Conservation (phyloP, 495 filamentous ascomycete genomes). For the Penicillium cosmopolitanum region DNA sequence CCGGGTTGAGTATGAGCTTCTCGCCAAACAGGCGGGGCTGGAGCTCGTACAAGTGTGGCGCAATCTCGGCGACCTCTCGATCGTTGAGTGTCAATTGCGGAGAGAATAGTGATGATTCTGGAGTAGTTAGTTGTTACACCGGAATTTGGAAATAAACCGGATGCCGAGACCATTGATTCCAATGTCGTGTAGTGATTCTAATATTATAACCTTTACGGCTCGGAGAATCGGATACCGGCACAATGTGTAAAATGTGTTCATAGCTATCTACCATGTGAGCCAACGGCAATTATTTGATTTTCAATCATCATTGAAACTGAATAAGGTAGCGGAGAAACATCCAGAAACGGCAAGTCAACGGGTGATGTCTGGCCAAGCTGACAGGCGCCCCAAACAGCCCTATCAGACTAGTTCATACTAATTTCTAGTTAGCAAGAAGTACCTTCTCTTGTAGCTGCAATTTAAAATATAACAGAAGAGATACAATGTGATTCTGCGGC, state of each 20-base stretch:
- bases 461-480: too few relatives aligned
- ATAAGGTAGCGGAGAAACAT: neutral
- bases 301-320: neutral
- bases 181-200: neutral
- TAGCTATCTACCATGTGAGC: neutral
- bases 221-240: too few relatives aligned
- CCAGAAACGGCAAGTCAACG: neutral
- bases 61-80: neutral
- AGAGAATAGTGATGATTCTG: neutral
- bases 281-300: neutral
- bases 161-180: neutral
- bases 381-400: too few relatives aligned
- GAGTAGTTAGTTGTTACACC: neutral
- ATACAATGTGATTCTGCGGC: too few relatives aligned
- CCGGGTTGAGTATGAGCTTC: neutral
- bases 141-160: neutral
- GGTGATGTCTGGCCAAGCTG: too few relatives aligned
- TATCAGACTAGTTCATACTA: too few relatives aligned
- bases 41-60: neutral
- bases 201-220: neutral
- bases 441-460: too few relatives aligned
- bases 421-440: too few relatives aligned
- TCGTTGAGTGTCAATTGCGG: neutral
- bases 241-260: too few relatives aligned
- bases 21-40: neutral